phyloP scores from a whole-genome alignment of 2,329 filamentous ascomycete species.

The Colletotrichum falcatum region DNA sequence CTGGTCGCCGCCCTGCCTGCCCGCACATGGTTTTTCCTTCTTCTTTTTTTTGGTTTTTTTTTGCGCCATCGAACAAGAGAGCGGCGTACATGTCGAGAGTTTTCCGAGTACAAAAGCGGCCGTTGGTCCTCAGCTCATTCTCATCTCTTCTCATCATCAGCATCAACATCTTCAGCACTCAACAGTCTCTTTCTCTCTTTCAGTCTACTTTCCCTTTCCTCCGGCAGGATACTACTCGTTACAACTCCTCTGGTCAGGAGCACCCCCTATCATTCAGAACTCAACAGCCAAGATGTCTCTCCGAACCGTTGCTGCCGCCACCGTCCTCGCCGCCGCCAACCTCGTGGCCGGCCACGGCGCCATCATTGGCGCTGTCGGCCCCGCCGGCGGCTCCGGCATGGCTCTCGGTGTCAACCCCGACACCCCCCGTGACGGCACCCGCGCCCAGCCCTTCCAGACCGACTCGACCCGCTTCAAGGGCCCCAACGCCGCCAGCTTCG shows the following conservation, averaged over 20 bases:
- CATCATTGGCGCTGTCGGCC: conserved; percentile 68
- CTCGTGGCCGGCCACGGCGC: conserved; percentile 71
- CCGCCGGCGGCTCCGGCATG: conserved; percentile 67
- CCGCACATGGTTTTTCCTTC: background rate
- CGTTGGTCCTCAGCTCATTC: conserved; percentile 3
- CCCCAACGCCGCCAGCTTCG: conserved; percentile 61
- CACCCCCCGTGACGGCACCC: conserved; percentile 72
- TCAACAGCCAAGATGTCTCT: conserved; percentile 46
- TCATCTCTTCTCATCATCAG: conserved; percentile 26
- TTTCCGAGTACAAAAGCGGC: conserved; percentile 37
- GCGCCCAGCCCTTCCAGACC: conserved; percentile 71
- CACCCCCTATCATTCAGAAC: conserved; percentile 14
- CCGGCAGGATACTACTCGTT: conserved; percentile 38
- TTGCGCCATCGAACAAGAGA: background rate
- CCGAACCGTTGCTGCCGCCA: conserved; percentile 53
- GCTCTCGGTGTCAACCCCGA: conserved; percentile 62
- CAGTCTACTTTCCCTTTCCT: conserved; percentile 25
- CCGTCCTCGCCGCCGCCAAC: conserved; percentile 64
- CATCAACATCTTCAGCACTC: conserved; percentile 28
- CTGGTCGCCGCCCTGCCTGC: background rate
- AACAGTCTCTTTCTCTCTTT: conserved; percentile 38
- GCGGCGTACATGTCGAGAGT: background rate
- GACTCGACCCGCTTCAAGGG: conserved; percentile 73
- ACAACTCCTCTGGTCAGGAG: conserved; percentile 40
- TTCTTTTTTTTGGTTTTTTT: too few species aligned